These are phyloP conservation scores for Candida tammaniensis DNA, from an alignment of 805 yeast genomes.

Conservation along the genomic window DNA sequence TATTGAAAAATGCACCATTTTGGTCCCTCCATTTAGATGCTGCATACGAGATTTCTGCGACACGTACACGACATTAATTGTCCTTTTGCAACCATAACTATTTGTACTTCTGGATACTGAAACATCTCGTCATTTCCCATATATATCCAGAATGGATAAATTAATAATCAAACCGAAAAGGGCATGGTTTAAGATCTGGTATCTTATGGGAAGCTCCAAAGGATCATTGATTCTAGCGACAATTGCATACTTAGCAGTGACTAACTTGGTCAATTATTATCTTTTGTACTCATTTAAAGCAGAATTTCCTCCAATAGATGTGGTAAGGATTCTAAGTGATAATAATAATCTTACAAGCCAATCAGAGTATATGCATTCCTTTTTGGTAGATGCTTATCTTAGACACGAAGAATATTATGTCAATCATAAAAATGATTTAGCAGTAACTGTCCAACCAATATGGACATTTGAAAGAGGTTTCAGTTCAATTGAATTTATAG, in stretches of 20 bases:
- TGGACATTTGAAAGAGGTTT: constrained; percentile 6
- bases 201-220: no score
- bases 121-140: no score
- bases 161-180: no score
- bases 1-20: no score
- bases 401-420: constrained; percentile 19
- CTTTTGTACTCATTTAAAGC: constrained; percentile 6
- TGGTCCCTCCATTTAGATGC: no score
- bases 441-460: constrained; percentile 20
- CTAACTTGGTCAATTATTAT: constrained; percentile 6
- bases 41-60: no score
- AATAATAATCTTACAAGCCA: background rate
- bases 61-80: no score
- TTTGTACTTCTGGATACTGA: no score
- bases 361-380: background rate
- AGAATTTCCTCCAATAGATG: constrained; percentile 17
- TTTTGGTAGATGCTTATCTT: constrained; percentile 16
- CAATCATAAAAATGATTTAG: constrained; percentile 11
- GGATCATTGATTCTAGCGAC: background rate
- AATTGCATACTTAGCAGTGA: background rate
- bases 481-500: constrained; percentile 1
- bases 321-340: constrained; percentile 9
- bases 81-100: no score
- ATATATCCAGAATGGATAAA: no score
- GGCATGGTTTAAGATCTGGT: no score